Evolutionary conservation across 768 basidiomycete species (phyloP).

Genomic region (Mrakia frigida): DNA sequence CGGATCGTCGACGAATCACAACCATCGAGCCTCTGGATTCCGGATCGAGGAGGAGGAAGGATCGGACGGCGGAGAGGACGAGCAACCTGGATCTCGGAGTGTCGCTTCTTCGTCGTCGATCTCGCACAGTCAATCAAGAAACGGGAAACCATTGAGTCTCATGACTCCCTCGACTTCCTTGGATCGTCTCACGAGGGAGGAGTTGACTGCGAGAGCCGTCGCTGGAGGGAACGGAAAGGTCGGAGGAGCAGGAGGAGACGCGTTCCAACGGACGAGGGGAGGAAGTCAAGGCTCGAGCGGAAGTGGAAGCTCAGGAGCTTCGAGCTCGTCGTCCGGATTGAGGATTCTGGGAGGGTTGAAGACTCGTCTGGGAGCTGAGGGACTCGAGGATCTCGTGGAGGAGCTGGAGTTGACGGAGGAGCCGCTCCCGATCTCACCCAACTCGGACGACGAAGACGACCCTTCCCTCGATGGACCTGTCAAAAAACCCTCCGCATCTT

Average conservation of each 20-base stretch:
- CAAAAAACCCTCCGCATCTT: background rate
- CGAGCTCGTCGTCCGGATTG: background rate
- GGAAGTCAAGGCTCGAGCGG: conserved; percentile 7
- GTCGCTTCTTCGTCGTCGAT: background rate
- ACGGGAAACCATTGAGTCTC: background rate
- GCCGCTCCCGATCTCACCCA: conserved; percentile 4
- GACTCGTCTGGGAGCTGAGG: conserved; percentile 4
- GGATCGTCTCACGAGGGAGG: conserved; percentile 12
- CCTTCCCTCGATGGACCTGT: conserved; percentile 2
- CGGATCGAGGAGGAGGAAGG: conserved; percentile 4
- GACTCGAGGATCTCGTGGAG: background rate
- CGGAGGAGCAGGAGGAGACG: background rate
- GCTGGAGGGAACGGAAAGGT: background rate
- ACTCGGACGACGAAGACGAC: conserved; percentile 3
- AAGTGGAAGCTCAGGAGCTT: background rate
- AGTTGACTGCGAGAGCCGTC: background rate
- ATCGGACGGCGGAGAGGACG: background rate
- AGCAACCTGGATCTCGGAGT: background rate
- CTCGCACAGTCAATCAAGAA: background rate
- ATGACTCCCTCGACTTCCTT: conserved; percentile 22
- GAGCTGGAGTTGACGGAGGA: conserved; percentile 24
- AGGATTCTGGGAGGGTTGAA: background rate
- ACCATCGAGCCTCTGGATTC: background rate
- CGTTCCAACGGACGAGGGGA: background rate
- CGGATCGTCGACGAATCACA: background rate